Percentiles rank a stretch among this genome's conserved stretches.
Conservation (phyloP, 257 asterid genomes). For the Solanum sitiens region DNA sequence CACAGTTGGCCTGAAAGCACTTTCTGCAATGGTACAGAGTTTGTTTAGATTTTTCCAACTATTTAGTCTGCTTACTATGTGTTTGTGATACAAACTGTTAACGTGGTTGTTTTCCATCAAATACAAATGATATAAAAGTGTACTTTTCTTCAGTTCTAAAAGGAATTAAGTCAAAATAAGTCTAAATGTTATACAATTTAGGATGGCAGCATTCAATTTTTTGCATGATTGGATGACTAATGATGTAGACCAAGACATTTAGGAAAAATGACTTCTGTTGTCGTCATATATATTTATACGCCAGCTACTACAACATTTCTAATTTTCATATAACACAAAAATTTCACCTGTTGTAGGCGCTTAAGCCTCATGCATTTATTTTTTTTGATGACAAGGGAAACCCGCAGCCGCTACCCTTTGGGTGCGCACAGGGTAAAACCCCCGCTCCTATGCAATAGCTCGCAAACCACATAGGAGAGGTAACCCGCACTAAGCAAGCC, state of each 20-base stretch:
- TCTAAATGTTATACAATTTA: not conserved
- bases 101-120: not conserved
- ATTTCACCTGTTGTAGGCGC: not conserved
- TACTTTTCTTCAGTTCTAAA: not conserved
- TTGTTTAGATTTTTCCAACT: conserved; percentile 1
- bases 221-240: not conserved
- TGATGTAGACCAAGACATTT: not conserved
- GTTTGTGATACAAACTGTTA: not conserved
- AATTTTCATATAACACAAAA: not conserved
- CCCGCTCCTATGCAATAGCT: no score
- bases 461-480: no score
- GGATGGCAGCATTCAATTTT: not conserved
- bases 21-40: conserved; percentile 64
- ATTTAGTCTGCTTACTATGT: not conserved
- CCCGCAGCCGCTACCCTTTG: no score
- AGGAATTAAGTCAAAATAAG: not conserved
- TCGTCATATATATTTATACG: not conserved
- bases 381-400: no score
- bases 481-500: no score
- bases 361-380: not conserved
- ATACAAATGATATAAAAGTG: not conserved
- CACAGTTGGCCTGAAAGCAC: conserved; percentile 75
- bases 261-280: not conserved
- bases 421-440: no score
- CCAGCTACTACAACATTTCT: not conserved